Percentiles rank a stretch among this genome's conserved stretches.
Conservation (phyloP, 2,329 filamentous ascomycete genomes). For the Aspergillus texensis region DNA sequence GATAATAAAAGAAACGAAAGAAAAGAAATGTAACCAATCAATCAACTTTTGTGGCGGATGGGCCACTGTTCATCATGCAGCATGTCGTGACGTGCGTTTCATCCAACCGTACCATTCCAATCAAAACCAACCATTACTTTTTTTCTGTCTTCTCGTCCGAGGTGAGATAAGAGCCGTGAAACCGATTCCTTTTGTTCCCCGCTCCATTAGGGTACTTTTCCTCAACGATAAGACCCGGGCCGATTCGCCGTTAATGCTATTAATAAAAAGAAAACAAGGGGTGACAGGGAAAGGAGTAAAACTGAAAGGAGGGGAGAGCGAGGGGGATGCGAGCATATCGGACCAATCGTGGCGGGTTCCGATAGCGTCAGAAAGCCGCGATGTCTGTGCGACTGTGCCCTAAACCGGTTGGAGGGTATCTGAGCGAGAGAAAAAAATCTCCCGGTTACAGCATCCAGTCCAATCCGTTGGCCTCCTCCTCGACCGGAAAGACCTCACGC, state of each 20-base stretch:
- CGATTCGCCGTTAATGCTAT: conserved; percentile 28
- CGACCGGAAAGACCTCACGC: conserved; percentile 87
- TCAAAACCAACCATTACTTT: conserved; percentile 5
- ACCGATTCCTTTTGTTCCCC: conserved; percentile 10
- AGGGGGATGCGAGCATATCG: conserved; percentile 16
- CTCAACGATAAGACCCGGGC: conserved; percentile 21
- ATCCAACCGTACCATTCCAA: conserved; percentile 12
- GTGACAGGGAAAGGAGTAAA: conserved; percentile 11
- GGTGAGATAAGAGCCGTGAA: background rate
- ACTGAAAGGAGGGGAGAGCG: background rate
- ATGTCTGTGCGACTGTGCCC: conserved; percentile 19
- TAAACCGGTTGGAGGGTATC: conserved; percentile 8
- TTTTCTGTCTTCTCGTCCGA: background rate
- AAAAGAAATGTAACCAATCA: conserved; percentile 4
- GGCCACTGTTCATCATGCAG: conserved; percentile 15
- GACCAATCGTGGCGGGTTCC: conserved; percentile 13
- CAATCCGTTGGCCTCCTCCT: conserved; percentile 90
- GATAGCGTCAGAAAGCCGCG: background rate
- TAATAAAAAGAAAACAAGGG: conserved; percentile 15
- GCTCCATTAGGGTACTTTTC: conserved; percentile 19
- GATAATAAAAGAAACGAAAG: background rate
- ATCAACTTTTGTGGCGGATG: conserved; percentile 14
- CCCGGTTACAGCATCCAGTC: conserved; percentile 74
- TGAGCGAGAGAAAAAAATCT: conserved; percentile 15
- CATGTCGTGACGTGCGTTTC: conserved; percentile 22